These are phyloP conservation scores for Suillus bovinus DNA, from an alignment of 768 basidiomycete species.

Conservation along the genomic window DNA sequence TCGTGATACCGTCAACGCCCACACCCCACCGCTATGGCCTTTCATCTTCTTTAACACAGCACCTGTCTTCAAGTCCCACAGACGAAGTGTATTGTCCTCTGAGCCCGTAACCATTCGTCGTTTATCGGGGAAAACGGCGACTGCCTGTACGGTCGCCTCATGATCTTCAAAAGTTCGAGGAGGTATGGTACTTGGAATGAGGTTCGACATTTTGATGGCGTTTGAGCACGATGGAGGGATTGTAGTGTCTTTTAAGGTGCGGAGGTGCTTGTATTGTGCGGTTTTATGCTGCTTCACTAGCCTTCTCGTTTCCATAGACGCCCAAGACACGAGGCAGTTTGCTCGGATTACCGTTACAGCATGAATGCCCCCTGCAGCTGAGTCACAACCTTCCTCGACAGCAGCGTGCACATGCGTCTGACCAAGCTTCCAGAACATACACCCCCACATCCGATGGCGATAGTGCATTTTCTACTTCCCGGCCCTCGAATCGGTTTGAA, in stretches of 20 bases:
- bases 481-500: no score
- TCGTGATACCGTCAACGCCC: not conserved
- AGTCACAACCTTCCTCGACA: no score
- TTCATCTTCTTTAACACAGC: not conserved
- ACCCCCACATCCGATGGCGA: no score
- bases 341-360: not conserved
- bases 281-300: not conserved
- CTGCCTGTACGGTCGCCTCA: rapidly evolving
- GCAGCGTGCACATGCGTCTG: no score
- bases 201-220: not conserved
- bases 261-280: not conserved
- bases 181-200: not conserved
- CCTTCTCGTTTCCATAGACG: not conserved
- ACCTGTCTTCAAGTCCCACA: not conserved
- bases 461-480: no score
- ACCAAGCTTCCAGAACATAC: no score
- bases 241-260: not conserved
- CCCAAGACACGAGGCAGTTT: not conserved
- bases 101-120: not conserved
- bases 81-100: not conserved
- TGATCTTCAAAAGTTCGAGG: not conserved
- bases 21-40: not conserved
- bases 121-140: not conserved
- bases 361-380: no score
- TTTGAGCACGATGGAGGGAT: no score